Evolutionary conservation across 2,329 filamentous ascomycete genomes (phyloP).

Genomic region (Nothopassalora personata): DNA sequence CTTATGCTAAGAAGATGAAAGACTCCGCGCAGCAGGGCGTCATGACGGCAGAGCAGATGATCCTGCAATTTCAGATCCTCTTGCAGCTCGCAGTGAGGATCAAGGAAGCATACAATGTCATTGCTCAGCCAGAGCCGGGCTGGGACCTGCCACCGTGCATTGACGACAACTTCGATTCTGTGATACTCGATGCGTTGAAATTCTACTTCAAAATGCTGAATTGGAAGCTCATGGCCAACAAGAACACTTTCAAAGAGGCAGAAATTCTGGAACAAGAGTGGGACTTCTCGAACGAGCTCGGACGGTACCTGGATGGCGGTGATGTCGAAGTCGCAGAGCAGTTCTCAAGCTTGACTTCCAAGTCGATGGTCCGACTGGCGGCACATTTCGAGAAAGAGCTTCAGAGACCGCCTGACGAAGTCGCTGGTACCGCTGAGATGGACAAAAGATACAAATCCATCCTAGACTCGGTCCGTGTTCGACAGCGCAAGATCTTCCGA

Average conservation of each 20-base stretch:
- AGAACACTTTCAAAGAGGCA: constrained; percentile 98
- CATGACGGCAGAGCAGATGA: constrained; percentile 97
- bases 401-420: constrained; percentile 76
- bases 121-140: constrained; percentile 80
- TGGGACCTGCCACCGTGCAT: constrained; percentile 97
- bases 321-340: constrained; percentile 97
- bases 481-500: constrained; percentile 92
- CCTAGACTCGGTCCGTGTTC: constrained; percentile 89
- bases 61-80: constrained; percentile 88
- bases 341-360: constrained; percentile 88
- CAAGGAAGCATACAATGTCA: constrained; percentile 78
- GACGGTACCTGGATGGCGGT: constrained; percentile 82
- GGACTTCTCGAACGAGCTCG: constrained; percentile 94
- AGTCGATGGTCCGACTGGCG: constrained; percentile 81
- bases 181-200: constrained; percentile 85
- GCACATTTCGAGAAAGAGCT: constrained; percentile 89
- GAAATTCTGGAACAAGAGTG: constrained; percentile 96
- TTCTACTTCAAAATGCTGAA: constrained; percentile 99
- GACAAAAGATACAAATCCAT: constrained; percentile 96
- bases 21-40: constrained; percentile 87
- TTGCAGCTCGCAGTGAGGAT: constrained; percentile 88
- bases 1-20: constrained; percentile 91
- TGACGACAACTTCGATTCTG: constrained; percentile 89
- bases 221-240: constrained; percentile 95
- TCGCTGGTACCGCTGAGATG: constrained; percentile 67